Percentiles rank a stretch among this genome's conserved stretches.
These are phyloP conservation scores for Colletotrichum sp. DNA, from an alignment of 2,329 filamentous ascomycete species.

Conservation along the genomic window DNA sequence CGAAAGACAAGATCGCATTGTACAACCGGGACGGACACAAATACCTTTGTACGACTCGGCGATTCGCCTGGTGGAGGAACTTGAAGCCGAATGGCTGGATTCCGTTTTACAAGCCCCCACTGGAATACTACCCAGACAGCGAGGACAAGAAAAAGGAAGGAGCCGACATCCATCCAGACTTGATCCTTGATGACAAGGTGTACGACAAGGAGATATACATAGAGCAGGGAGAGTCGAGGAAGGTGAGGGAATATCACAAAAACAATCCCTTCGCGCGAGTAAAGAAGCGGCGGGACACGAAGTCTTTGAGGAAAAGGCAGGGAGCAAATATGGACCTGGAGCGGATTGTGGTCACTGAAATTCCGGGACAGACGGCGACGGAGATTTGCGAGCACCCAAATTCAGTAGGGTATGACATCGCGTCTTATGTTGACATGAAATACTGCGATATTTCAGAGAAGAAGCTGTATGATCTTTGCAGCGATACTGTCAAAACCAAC, in stretches of 20 bases:
- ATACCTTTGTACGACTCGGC: conserved; percentile 25
- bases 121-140: conserved; percentile 27
- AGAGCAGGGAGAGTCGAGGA: background rate
- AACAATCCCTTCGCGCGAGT: background rate
- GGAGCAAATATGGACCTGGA: background rate
- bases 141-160: background rate
- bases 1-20: conserved; percentile 13
- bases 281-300: background rate
- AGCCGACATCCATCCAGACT: conserved; percentile 14
- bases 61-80: conserved; percentile 25
- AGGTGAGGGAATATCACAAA: background rate
- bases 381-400: background rate
- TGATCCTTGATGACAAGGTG: conserved; percentile 20
- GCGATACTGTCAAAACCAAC: background rate
- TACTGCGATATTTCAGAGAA: background rate
- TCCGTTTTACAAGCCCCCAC: conserved; percentile 28
- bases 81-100: conserved; percentile 24
- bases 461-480: background rate
- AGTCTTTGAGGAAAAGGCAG: background rate
- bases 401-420: conserved; percentile 4
- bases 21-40: conserved; percentile 15
- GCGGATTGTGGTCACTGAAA: background rate
- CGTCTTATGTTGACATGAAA: conserved; percentile 1
- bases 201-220: conserved; percentile 17
- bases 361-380: background rate